Base-by-base conservation (phyloP, 352 stramenopile species). In the Pythium chondricola region DNA sequence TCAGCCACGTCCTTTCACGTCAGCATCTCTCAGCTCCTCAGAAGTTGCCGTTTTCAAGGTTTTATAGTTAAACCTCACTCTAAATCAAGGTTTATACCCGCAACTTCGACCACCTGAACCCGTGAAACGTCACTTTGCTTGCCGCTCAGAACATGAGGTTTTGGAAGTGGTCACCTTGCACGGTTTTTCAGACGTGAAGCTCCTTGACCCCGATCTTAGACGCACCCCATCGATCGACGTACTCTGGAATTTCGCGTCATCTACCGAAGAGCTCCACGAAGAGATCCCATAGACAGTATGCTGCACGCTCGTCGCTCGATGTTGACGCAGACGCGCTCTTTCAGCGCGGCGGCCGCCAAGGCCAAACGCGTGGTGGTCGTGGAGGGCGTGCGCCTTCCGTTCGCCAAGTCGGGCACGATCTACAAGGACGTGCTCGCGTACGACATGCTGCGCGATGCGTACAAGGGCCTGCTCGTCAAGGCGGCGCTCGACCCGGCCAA, bases 341-440 rank as follows among this genome's bases (percentile, higher is more conserved):
- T 77, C 43, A 69, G 57, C 58, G 48, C 48, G 3, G 67, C 69
- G 33, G 63, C 61, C 41, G 53, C 58, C 43, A 50, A 52, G 39
- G 41, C 50, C 16, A 78, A 75, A 51, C 81, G 81, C 44, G 89
- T 97, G 31, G 90, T 98, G n/a, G 74, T 98, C 21, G 88, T 98
- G 29, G 86, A 97, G 45, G 93, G 93, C 44, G 71, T 97, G 20
- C 91, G 96, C 39, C 77, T 98, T 26, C 96, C 96, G 26, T 99
- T 99, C 73, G 83, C 88, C 42, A 87, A 95, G 69, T 95, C 89
- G 20, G 88, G 83, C 41, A 98, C 94, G 20, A 79, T 97, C 42
- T 99, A 99, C 81, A 93, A 98, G 58, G 93, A 99, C 65, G 69
- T 97, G 63, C 83, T 99, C 48, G 95, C 95, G 16, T 97, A 98